phyloP scores from a whole-genome alignment of 2,329 filamentous ascomycete genomes.

The Pseudogymnoascus sp. region DNA sequence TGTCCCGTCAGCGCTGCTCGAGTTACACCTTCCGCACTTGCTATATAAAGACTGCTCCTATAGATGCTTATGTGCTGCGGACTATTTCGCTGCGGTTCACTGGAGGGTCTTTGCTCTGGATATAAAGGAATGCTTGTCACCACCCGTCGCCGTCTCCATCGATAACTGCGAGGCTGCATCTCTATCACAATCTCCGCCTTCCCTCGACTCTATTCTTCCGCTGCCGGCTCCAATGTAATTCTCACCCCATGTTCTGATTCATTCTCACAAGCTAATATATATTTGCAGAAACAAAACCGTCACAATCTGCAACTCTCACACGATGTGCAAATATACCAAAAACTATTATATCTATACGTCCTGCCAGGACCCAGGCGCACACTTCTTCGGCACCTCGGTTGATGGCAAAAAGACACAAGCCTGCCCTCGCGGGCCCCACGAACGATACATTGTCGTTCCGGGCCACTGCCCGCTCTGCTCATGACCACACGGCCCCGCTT shows the following conservation, averaged over 20 bases:
- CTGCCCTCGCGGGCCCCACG: constrained; percentile 59
- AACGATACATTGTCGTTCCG: constrained; percentile 62
- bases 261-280: not conserved
- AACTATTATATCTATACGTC: constrained; percentile 71
- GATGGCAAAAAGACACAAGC: constrained; percentile 53
- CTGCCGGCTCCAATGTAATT: not conserved
- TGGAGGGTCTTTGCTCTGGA: not conserved
- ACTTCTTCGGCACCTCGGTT: constrained; percentile 62
- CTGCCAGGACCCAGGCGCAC: constrained; percentile 58
- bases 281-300: constrained; percentile 1
- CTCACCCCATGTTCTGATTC: not conserved
- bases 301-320: constrained; percentile 13
- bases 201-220: not conserved
- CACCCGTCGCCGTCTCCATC: not conserved
- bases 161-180: not conserved
- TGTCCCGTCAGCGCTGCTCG: not conserved
- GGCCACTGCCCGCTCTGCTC: constrained; percentile 50
- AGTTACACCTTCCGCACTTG: not conserved
- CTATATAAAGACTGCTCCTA: constrained; percentile 6
- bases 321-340: constrained; percentile 56
- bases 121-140: constrained; percentile 7
- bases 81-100: not conserved
- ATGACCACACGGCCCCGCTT: not conserved
- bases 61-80: constrained; percentile 6
- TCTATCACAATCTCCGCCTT: not conserved